A percentile compares a stretch with the other conserved stretches of the same genome.
These are phyloP conservation scores for Thraustochytrium striatum DNA, from an alignment of 352 stramenopile genomes.

Conservation along the genomic window DNA sequence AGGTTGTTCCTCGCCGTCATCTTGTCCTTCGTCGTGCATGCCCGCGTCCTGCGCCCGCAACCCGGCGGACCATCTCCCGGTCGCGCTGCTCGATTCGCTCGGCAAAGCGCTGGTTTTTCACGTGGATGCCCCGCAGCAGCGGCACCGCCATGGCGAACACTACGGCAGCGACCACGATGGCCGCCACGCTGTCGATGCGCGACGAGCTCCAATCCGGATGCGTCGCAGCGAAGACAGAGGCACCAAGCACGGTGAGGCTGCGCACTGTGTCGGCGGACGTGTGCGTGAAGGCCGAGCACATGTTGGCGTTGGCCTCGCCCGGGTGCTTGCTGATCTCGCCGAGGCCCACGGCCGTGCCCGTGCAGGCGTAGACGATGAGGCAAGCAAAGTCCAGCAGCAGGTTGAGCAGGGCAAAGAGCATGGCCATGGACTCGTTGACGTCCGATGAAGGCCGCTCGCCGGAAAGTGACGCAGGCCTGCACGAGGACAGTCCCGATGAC, in stretches of 20 bases:
- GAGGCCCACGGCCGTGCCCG: not conserved
- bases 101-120: no score
- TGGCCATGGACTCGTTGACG: not conserved
- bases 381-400: constrained; percentile 19
- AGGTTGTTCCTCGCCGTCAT: no score
- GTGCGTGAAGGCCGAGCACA: constrained; percentile 47
- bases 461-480: not conserved
- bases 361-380: not conserved
- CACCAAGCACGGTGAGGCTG: constrained; percentile 22
- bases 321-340: not conserved
- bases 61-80: no score
- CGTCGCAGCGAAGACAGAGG: not conserved
- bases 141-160: not conserved
- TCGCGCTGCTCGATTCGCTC: no score
- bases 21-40: no score
- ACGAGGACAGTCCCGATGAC: not conserved
- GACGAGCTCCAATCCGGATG: not conserved
- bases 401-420: constrained; percentile 16
- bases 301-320: constrained; percentile 31
- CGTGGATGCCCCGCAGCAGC: no score
- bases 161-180: constrained; percentile 17
- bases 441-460: not conserved
- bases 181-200: constrained; percentile 6
- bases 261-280: constrained; percentile 36
- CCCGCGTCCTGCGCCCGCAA: no score